Evolutionary conservation across 371 early-diverging fungal species (phyloP).

Genomic region (Dipsacomyces acuminosporus): DNA sequence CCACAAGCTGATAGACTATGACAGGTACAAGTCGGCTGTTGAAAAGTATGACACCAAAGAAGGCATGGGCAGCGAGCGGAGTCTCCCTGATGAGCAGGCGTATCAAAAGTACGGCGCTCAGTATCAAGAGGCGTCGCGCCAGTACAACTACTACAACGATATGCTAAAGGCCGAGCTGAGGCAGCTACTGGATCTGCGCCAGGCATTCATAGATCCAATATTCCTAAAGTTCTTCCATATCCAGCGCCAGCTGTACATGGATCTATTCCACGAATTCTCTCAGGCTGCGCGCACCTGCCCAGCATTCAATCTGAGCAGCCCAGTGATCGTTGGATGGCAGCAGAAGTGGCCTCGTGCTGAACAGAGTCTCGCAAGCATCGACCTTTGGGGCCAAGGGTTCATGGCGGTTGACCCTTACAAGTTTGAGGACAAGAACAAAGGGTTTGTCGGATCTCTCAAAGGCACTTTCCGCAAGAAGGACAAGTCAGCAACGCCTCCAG

Average conservation of each 20-base stretch:
- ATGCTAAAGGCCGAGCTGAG: constrained; percentile 54
- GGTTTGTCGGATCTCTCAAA: constrained; percentile 35
- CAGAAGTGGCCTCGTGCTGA: constrained; percentile 36
- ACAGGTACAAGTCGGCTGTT: constrained; percentile 52
- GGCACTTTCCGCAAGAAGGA: constrained; percentile 43
- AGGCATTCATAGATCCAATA: constrained; percentile 57
- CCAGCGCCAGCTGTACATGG: constrained; percentile 51
- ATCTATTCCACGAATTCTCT: constrained; percentile 35
- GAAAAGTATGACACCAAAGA: constrained; percentile 51
- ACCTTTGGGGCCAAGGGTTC: constrained; percentile 34
- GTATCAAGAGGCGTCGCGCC: constrained; percentile 56
- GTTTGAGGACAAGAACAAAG: constrained; percentile 14
- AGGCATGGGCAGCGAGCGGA: constrained; percentile 49
- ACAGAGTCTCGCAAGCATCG: constrained; percentile 20
- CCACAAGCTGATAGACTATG: constrained; percentile 64
- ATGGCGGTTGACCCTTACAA: constrained; percentile 29
- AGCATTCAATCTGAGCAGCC: constrained; percentile 30
- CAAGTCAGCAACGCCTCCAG: constrained; percentile 20
- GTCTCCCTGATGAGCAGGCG: constrained; percentile 52
- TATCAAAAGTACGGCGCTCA: constrained; percentile 49
- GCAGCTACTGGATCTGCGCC: constrained; percentile 49
- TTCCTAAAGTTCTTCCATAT: constrained; percentile 55
- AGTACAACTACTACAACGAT: constrained; percentile 56
- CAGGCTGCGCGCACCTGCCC: constrained; percentile 27
- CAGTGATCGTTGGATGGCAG: constrained; percentile 40